phyloP scores from a whole-genome alignment of 2,329 filamentous ascomycete genomes.

The Lecanoromycetidae sp. region DNA sequence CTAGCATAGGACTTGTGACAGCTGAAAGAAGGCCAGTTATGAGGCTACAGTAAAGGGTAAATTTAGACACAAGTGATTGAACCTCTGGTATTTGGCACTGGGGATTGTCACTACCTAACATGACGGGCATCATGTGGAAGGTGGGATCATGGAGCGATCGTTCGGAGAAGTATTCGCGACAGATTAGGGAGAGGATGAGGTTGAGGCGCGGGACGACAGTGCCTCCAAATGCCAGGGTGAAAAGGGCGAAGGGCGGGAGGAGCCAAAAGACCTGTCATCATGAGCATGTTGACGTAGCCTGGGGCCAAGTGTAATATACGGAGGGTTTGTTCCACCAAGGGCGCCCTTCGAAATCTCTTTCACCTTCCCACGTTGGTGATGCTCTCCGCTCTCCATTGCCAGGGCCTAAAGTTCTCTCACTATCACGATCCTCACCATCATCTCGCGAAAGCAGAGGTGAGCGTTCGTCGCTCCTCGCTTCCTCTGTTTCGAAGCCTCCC shows the following conservation, averaged over 20 bases:
- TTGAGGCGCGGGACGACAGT: constrained; percentile 79
- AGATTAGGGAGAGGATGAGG: constrained; percentile 72
- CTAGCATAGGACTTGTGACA: constrained; percentile 68
- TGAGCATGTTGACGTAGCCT: neutral
- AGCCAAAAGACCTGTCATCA: constrained; percentile 61
- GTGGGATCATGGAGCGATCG: constrained; percentile 45
- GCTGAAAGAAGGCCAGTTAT: constrained; percentile 67
- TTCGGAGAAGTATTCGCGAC: constrained; percentile 68
- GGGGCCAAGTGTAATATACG: constrained; percentile 27
- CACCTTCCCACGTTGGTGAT: constrained; percentile 25
- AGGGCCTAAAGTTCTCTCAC: neutral
- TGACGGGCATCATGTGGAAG: constrained; percentile 50
- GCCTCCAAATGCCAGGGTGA: constrained; percentile 76
- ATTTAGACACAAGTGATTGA: constrained; percentile 62
- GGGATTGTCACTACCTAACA: constrained; percentile 57
- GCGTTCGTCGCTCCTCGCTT: constrained; percentile 3
- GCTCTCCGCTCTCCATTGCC: constrained; percentile 13
- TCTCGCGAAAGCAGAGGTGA: constrained; percentile 13
- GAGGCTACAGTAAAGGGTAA: constrained; percentile 64
- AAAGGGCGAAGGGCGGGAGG: constrained; percentile 65
- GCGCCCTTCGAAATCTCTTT: constrained; percentile 29
- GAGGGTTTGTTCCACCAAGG: constrained; percentile 41
- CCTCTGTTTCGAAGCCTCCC: neutral
- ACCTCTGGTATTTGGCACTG: constrained; percentile 76
- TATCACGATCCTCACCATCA: neutral